phyloP scores from a whole-genome alignment of 306 rosid species.

The Lotus japonicus region DNA sequence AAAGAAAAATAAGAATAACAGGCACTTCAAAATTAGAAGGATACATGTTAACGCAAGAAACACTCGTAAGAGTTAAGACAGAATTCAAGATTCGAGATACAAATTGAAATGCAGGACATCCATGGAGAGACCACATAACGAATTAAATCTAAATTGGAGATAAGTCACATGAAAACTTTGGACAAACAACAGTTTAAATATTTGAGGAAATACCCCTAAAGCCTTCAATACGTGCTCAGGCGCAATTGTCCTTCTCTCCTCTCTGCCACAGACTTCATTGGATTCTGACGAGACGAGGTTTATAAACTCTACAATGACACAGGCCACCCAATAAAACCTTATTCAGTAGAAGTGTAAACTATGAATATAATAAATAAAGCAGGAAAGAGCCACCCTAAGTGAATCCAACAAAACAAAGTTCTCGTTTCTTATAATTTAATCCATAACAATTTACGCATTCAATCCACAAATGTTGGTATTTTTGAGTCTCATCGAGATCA shows the following conservation, averaged over 20 bases:
- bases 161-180: neutral
- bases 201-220: slow-evolving; percentile 49
- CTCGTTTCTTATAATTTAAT: neutral
- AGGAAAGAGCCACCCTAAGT: neutral
- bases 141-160: neutral
- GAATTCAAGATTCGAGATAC: neutral
- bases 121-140: neutral
- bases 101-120: neutral
- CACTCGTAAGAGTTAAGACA: too few relatives aligned
- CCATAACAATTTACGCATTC: neutral
- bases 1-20: neutral
- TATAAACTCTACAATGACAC: slow-evolving; percentile 71
- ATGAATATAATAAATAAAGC: neutral
- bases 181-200: neutral
- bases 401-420: neutral
- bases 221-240: slow-evolving; percentile 96
- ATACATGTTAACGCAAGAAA: neutral
- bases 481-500: too few relatives aligned
- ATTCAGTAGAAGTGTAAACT: slow-evolving; percentile 18
- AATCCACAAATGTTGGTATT: neutral
- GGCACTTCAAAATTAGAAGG: neutral
- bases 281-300: slow-evolving; percentile 87
- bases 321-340: slow-evolving; percentile 5
- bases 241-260: slow-evolving; percentile 91
- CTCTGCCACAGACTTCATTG: slow-evolving; percentile 84